Evolutionary conservation across 768 basidiomycete species (phyloP).

Genomic region (Vararia minispora): DNA sequence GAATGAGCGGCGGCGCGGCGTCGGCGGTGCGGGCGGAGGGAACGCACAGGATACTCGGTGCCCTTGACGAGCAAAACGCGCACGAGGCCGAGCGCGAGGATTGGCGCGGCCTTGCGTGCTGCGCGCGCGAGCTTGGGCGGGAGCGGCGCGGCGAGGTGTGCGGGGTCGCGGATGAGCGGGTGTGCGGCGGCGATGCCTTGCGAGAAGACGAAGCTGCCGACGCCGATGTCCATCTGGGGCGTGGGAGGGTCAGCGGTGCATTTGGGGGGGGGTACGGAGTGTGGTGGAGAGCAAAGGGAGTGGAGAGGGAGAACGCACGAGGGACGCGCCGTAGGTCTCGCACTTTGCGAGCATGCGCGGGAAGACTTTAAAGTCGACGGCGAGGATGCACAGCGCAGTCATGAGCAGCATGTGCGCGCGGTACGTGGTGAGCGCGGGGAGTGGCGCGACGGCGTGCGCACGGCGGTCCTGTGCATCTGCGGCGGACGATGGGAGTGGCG

Average conservation of each 20-base stretch:
- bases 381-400: slow-evolving; percentile 83
- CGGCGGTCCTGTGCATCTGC: no score
- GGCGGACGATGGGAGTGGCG: slow-evolving; percentile 40
- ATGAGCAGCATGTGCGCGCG: slow-evolving; percentile 93
- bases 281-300: neutral
- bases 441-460: slow-evolving; percentile 21
- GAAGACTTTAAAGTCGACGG: slow-evolving; percentile 92
- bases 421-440: slow-evolving; percentile 79
- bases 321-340: slow-evolving; percentile 88
- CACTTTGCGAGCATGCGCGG: slow-evolving; percentile 85
- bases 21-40: no score
- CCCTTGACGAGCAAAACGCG: slow-evolving; percentile 85
- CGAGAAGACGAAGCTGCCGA: slow-evolving; percentile 95
- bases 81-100: slow-evolving; percentile 63
- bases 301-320: slow-evolving; percentile 40
- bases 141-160: slow-evolving; percentile 37
- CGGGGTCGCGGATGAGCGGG: slow-evolving; percentile 57
- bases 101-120: slow-evolving; percentile 49
- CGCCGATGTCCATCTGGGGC: slow-evolving; percentile 90
- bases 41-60: slow-evolving; percentile 80
- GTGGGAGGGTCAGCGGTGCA: neutral
- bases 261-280: no score
- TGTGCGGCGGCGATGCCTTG: slow-evolving; percentile 88
- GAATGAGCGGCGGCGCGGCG: no score
- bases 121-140: slow-evolving; percentile 38